phyloP scores from a whole-genome alignment of 805 yeast genomes.

The Candida yuanshanica region DNA sequence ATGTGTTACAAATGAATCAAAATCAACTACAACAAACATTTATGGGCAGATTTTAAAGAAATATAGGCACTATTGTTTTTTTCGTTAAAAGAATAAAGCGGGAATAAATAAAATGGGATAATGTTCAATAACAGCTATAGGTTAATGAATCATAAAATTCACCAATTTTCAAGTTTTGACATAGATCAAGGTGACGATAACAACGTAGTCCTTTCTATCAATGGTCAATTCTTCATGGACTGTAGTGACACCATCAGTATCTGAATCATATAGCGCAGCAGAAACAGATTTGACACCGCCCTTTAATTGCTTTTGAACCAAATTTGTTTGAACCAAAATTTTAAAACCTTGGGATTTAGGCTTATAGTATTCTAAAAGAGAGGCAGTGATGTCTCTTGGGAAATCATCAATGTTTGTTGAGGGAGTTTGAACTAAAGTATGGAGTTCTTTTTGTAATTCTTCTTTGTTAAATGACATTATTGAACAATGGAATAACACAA shows the following conservation, averaged over 20 bases:
- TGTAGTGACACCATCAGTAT: slow-evolving; percentile 6
- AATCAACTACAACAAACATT: slow-evolving; percentile 6
- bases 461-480: background rate
- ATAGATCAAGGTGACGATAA: slow-evolving; percentile 4
- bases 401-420: background rate
- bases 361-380: background rate
- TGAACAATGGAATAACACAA: no score
- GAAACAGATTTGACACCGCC: slow-evolving; percentile 3
- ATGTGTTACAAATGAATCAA: slow-evolving; percentile 4
- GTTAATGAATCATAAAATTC: no score
- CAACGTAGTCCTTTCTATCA: background rate
- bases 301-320: background rate
- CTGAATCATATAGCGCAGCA: slow-evolving; percentile 2
- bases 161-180: slow-evolving; percentile 5
- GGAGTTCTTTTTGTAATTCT: background rate
- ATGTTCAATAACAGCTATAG: no score
- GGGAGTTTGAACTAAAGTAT: background rate
- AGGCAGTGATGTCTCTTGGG: background rate
- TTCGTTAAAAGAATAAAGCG: background rate
- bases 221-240: background rate
- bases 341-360: slow-evolving; percentile 2
- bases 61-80: background rate
- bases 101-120: no score
- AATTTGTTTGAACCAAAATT: slow-evolving; percentile 1
- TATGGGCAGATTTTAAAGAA: slow-evolving; percentile 9